phyloP scores from a whole-genome alignment of 345 rosid species.

The Mangifera indica region DNA sequence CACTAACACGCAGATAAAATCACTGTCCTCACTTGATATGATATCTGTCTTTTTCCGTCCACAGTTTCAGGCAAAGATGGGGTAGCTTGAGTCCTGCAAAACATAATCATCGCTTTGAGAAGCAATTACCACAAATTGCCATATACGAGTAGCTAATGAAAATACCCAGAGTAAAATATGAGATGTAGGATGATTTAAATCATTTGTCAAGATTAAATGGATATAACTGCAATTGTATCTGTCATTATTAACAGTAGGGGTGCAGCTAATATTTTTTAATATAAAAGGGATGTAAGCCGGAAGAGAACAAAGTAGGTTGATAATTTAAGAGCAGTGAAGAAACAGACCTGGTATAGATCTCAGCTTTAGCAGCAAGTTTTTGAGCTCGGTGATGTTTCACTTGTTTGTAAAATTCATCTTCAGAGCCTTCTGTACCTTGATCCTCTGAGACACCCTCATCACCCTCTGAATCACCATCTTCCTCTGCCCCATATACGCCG shows the following conservation, averaged over 20 bases:
- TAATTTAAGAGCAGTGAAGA: not conserved
- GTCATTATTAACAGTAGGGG: too few species aligned
- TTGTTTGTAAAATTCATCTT: slow-evolving; percentile 69
- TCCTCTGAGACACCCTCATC: not conserved
- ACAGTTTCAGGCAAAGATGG: slow-evolving; percentile 54
- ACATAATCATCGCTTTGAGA: not conserved
- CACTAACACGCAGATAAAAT: slow-evolving; percentile 1
- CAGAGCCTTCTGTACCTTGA: slow-evolving; percentile 36
- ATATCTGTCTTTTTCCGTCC: slow-evolving; percentile 67
- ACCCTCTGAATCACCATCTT: slow-evolving; percentile 18
- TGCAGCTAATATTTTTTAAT: too few species aligned
- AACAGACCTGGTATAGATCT: slow-evolving; percentile 57
- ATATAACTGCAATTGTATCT: too few species aligned
- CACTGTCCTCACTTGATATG: slow-evolving; percentile 42
- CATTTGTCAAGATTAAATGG: too few species aligned
- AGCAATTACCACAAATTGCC: not conserved
- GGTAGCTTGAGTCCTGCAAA: slow-evolving; percentile 34
- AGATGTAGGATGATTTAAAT: too few species aligned
- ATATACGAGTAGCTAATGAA: too few species aligned
- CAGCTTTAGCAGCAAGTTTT: slow-evolving; percentile 69
- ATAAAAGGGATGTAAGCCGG: too few species aligned
- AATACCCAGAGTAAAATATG: too few species aligned
- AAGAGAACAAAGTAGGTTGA: too few species aligned
- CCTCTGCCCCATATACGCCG: slow-evolving; percentile 28
- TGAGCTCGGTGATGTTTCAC: slow-evolving; percentile 48